Conservation (phyloP, 768 basidiomycete species). For the Russula virescens region DNA sequence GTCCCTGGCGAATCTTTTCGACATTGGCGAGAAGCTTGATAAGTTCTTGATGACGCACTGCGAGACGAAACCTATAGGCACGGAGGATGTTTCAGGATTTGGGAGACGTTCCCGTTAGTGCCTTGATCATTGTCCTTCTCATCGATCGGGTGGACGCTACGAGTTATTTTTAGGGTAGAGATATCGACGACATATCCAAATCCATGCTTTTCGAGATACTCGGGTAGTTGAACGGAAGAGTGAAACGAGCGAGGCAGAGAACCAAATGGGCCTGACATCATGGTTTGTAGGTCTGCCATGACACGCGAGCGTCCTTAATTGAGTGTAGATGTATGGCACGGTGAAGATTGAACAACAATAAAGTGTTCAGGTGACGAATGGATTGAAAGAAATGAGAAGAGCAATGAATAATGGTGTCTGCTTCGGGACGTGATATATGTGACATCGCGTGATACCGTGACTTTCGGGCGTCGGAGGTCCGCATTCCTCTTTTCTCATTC, state of each 20-base stretch:
- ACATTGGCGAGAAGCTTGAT: slow-evolving; percentile 90
- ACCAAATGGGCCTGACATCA: too few species aligned
- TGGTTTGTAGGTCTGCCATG: too few species aligned
- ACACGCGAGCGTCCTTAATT: too few species aligned
- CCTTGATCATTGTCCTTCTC: slow-evolving; percentile 99
- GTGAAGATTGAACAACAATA: too few species aligned
- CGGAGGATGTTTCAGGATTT: not conserved
- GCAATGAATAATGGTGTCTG: too few species aligned
- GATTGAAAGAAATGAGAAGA: too few species aligned
- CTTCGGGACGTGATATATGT: too few species aligned
- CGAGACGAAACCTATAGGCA: not conserved
- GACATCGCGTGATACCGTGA: too few species aligned
- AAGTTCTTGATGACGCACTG: slow-evolving; percentile 92
- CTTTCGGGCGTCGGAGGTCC: slow-evolving; percentile 19
- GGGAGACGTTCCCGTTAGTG: slow-evolving; percentile 62
- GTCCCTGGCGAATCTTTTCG: slow-evolving; percentile 81
- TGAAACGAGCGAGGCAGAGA: too few species aligned
- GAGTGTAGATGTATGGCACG: too few species aligned
- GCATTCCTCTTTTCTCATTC: not conserved
- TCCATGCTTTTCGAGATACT: too few species aligned
- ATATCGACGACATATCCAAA: slow-evolving; percentile 59
- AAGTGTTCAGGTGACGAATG: too few species aligned
- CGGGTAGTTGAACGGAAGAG: slow-evolving; percentile 47
- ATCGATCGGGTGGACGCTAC: slow-evolving; percentile 97
- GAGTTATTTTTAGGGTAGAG: slow-evolving; percentile 67